Conservation (phyloP, 2,329 filamentous ascomycete species). For the Huntiella omanensis region DNA sequence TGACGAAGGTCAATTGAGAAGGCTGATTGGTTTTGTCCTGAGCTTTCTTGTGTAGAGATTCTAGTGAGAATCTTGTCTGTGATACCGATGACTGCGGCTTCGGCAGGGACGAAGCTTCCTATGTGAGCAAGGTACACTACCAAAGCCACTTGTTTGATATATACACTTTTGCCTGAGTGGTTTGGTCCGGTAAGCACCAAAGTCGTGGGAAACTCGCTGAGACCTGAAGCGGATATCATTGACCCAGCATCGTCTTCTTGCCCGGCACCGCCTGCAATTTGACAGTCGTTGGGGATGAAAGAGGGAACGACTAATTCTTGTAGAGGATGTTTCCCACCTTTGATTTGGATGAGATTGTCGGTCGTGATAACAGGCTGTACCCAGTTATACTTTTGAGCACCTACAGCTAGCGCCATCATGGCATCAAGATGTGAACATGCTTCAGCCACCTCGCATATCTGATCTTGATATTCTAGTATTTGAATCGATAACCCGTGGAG, state of each 20-base stretch:
- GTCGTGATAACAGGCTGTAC: constrained; percentile 48
- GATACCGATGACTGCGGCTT: constrained; percentile 56
- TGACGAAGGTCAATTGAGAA: constrained; percentile 73
- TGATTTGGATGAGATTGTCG: constrained; percentile 53
- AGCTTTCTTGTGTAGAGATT: constrained; percentile 53
- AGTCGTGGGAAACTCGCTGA: constrained; percentile 24
- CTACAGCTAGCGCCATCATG: constrained; percentile 59
- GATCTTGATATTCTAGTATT: constrained; percentile 48
- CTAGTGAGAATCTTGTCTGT: constrained; percentile 87
- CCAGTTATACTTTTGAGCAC: constrained; percentile 57
- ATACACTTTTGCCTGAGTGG: constrained; percentile 91
- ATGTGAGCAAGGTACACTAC: constrained; percentile 87
- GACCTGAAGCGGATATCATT: not conserved
- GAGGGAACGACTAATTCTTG: constrained; percentile 67
- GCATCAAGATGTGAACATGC: constrained; percentile 76
- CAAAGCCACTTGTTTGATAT: constrained; percentile 79
- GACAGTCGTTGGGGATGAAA: constrained; percentile 69
- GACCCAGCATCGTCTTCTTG: constrained; percentile 2
- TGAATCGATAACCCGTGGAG: constrained; percentile 55
- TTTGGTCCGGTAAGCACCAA: constrained; percentile 82
- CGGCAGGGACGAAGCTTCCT: constrained; percentile 78
- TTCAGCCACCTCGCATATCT: constrained; percentile 53
- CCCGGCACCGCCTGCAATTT: constrained; percentile 41
- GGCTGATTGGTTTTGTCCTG: constrained; percentile 39
- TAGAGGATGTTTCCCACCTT: constrained; percentile 65